Percentiles rank a stretch among this genome's conserved stretches.
Conservation (phyloP, 2,329 filamentous ascomycete species). For the Ilyonectria robusta region DNA sequence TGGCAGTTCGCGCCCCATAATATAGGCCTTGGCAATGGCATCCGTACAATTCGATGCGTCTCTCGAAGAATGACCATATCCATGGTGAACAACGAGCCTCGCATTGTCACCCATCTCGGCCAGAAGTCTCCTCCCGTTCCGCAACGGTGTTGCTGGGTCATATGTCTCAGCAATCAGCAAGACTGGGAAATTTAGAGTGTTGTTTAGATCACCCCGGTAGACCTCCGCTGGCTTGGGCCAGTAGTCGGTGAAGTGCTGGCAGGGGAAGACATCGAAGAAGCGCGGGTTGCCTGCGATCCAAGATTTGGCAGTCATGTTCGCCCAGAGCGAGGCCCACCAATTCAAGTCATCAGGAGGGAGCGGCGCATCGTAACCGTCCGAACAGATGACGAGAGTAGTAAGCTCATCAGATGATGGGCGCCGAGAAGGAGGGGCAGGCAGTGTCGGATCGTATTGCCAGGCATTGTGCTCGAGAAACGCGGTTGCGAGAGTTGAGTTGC, state of each 20-base stretch:
- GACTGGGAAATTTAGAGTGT: conserved; percentile 59
- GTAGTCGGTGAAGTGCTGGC: conserved; percentile 60
- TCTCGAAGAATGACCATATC: conserved; percentile 64
- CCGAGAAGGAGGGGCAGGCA: conserved; percentile 46
- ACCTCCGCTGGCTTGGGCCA: conserved; percentile 64
- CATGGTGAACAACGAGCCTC: conserved; percentile 63
- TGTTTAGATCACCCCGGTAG: conserved; percentile 62
- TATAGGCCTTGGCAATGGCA: conserved; percentile 55
- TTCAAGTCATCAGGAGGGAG: conserved; percentile 54
- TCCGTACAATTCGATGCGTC: conserved; percentile 63
- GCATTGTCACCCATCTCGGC: conserved; percentile 64
- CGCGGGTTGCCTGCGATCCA: conserved; percentile 65
- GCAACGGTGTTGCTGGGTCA: conserved; percentile 65
- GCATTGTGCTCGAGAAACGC: conserved; percentile 53
- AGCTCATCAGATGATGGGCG: conserved; percentile 58
- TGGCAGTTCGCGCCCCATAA: conserved; percentile 59
- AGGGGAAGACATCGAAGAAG: conserved; percentile 62
- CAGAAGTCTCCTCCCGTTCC: conserved; percentile 61
- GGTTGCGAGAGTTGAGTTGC: conserved; percentile 53
- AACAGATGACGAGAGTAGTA: conserved; percentile 59
- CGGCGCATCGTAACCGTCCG: conserved; percentile 61
- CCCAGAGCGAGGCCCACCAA: conserved; percentile 64
- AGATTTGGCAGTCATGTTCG: conserved; percentile 60
- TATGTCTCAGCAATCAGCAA: conserved; percentile 65
- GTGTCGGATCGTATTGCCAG: conserved; percentile 60